phyloP scores from a whole-genome alignment of 306 rosid genomes.

The Fragaria ananassa region DNA sequence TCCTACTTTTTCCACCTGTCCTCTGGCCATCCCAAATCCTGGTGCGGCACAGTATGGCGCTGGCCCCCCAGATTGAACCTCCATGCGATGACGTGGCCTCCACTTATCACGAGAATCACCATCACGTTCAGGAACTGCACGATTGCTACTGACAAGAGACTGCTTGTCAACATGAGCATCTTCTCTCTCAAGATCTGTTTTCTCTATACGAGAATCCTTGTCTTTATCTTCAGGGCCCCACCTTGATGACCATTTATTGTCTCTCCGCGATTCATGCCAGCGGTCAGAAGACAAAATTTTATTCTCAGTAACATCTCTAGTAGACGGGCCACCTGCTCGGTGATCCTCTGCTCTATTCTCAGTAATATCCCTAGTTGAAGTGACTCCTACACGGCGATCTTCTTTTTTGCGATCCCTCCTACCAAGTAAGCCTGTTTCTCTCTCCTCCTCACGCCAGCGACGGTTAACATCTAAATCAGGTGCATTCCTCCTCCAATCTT shows the following conservation, averaged over 20 bases:
- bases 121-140: conserved; percentile 55
- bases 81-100: conserved; percentile 80
- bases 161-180: conserved; percentile 47
- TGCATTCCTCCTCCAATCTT: conserved; percentile 56
- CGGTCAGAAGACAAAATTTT: conserved; percentile 30
- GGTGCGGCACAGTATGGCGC: conserved; percentile 73
- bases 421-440: conserved; percentile 69
- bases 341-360: conserved; percentile 62
- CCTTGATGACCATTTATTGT: conserved; percentile 78
- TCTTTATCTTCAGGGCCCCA: conserved; percentile 88
- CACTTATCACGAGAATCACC: conserved; percentile 71
- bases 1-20: conserved; percentile 50
- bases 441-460: conserved; percentile 86
- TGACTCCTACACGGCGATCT: conserved; percentile 53
- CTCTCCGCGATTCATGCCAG: conserved; percentile 57
- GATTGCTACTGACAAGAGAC: conserved; percentile 44
- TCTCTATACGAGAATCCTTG: conserved; percentile 59
- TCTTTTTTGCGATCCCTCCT: conserved; percentile 69
- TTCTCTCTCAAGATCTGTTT: conserved; percentile 54
- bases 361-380: conserved; percentile 34
- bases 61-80: conserved; percentile 52
- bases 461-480: conserved; percentile 54
- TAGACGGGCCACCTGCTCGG: conserved; percentile 45
- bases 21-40: conserved; percentile 68
- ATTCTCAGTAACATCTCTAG: conserved; percentile 38